Evolutionary conservation across 345 rosid genomes (phyloP).

Genomic region (Crucihimalaya himalaica): DNA sequence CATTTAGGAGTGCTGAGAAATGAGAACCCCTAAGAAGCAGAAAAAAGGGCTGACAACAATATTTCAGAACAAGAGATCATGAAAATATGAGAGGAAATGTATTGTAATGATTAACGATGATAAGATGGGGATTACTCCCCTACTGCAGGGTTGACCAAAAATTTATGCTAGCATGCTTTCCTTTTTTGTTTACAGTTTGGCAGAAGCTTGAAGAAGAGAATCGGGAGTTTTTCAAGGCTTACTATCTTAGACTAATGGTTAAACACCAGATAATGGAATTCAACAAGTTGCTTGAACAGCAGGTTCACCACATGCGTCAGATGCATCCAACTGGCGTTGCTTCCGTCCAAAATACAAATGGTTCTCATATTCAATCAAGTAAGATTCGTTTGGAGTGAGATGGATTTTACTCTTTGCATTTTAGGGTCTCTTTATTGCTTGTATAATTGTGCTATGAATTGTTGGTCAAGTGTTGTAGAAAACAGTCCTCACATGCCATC

Average conservation of each 20-base stretch:
- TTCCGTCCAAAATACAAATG: conserved; percentile 68
- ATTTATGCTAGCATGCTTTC: neutral
- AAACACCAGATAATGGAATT: conserved; percentile 92
- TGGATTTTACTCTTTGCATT: neutral
- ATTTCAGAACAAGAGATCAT: neutral
- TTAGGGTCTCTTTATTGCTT: neutral
- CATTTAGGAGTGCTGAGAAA: conserved; percentile 1
- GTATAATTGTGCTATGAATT: neutral
- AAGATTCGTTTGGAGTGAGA: conserved; percentile 40
- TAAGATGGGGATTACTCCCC: neutral
- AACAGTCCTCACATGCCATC: neutral
- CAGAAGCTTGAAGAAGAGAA: conserved; percentile 99
- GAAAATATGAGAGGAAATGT: neutral
- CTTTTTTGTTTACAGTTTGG: conserved; percentile 70
- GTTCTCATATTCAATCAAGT: conserved; percentile 74
- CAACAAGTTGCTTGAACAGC: conserved; percentile 93
- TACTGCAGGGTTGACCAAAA: neutral
- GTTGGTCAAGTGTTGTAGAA: conserved; percentile 3
- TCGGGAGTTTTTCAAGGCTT: conserved; percentile 86
- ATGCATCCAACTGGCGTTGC: conserved; percentile 62
- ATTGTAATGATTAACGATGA: neutral
- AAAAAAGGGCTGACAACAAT: neutral
- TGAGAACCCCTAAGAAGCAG: neutral
- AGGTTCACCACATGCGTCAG: conserved; percentile 79
- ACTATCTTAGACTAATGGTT: conserved; percentile 82